Base-by-base conservation (phyloP, 768 basidiomycete genomes). In the Boletus rubropictus region DNA sequence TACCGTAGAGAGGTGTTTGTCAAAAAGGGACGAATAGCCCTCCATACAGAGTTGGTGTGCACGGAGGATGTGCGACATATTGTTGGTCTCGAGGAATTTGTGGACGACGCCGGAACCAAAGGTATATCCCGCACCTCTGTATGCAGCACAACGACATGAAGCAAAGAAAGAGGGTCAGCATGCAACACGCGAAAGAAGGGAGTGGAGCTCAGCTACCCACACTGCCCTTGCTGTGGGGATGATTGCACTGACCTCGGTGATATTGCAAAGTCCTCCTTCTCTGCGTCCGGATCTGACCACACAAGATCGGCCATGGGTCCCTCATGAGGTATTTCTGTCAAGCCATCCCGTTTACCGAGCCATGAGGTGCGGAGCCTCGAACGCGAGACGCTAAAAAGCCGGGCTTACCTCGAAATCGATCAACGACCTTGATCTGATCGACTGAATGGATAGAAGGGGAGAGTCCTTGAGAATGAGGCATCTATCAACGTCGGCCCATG, bases 41-140 rank as follows among this genome's bases (percentile, higher is more conserved):
- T 99, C 96, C 96, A 99, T 98, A 69, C 96, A 98, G 8, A 99
- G 79, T 63, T 99, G 96, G 65, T 99, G 96, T 20, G 96, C 96
- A 20, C 96, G 90, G 20, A 98, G 80, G 58, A 99, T 96, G 64
- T 97, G 95, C 18, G 87, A 84, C 92, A 99, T 96, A 55, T 84
- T 78, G 71, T 99, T 99, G 42, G 89, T 84, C 62, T 92, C 84
- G 45, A 98, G 80, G 68, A 99, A 99, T 67, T 98, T 98, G 72
- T 90, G 85, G 24, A 98, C 96, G 46, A 99, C 94, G 27, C 94
- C 91, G 5, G 93, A 89, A 44, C 96, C 96, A 66, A 99, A 99
- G 0, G 96, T 99, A 68, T 98, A 99, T 5, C 96, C 96, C 2
- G 96, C 96, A 32, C 96, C 96, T 53, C 95, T 96, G 48, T 33